Conservation (phyloP, 1,284 basidiomycete species). For the Cerioporus squamosus region DNA sequence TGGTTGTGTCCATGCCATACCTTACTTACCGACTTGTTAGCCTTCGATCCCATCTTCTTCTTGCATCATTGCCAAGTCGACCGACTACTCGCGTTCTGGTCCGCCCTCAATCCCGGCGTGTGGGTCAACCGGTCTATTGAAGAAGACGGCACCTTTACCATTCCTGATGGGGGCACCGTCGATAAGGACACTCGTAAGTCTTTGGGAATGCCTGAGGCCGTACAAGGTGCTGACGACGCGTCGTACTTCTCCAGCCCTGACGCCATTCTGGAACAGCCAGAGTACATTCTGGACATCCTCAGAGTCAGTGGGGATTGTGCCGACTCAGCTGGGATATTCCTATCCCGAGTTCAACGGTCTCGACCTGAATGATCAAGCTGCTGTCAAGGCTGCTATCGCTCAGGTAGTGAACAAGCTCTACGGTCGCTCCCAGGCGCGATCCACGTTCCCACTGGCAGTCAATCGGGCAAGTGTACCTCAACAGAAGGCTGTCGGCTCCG, state of each 20-base stretch:
- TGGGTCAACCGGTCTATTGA: conserved; percentile 40
- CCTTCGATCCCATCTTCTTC: conserved; percentile 55
- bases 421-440: conserved; percentile 5
- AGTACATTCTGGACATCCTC: conserved; percentile 38
- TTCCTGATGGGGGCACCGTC: conserved; percentile 34
- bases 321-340: conserved; percentile 40
- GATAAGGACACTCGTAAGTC: conserved; percentile 41
- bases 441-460: neutral
- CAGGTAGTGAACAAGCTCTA: conserved; percentile 36
- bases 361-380: conserved; percentile 32
- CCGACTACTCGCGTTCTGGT: conserved; percentile 49
- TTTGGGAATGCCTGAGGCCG: neutral
- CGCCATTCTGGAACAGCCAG: conserved; percentile 38
- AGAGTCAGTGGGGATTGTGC: conserved; percentile 17
- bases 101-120: conserved; percentile 43
- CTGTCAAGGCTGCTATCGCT: conserved; percentile 38
- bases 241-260: conserved; percentile 28
- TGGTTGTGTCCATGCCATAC: neutral
- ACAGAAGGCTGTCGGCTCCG: neutral
- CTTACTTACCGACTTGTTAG: conserved; percentile 26
- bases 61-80: conserved; percentile 55
- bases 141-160: conserved; percentile 42
- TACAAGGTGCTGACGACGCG: neutral
- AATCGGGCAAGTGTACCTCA: neutral
- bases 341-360: conserved; percentile 51